Base-by-base conservation (phyloP, 192 early-diverging fungal species). In the Rhizoclosmatium sp. region DNA sequence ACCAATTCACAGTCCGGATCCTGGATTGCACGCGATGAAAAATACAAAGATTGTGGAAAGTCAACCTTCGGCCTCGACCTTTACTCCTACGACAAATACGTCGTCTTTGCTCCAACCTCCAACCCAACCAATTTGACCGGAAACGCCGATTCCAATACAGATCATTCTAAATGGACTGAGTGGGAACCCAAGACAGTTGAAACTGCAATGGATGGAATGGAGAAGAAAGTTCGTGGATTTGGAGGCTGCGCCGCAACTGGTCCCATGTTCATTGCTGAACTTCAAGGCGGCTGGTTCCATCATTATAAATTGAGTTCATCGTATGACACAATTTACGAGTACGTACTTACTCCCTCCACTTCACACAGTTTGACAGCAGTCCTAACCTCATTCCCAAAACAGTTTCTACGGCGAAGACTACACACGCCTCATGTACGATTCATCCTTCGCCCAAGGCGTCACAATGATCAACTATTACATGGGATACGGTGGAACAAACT, bases 31-130 rank as follows among this genome's bases (percentile, higher is more conserved):
- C 76, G 82, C 46, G 78, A 81, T 2, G 81, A 86, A 47, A 47
- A 4, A 3, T 12, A 81, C 41, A 48, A 54, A 21, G 5, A 51
- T 12, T 49, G 46, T 49, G 83, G 83, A 19, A 88, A 85, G 48
- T 80, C 79, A 23, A 40, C 74, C 10, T 94, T 94, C 85, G 93
- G 93, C 3, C 78, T 94, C 40, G 93, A 94, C 82, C 82, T 92
- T n/a, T 94, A 94, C 81, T 91, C 92, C 10, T 94, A 90, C 81
- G 92, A 93, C 84, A 94, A 94, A 82, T 94, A 94, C 81, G 84
- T 92, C 49, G 87, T 82, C 10, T 86, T 86, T 66, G 49, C 62
- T 16, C 85, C 85, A 40, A 80, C 75, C 1, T 59, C 46, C 9
- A 39, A 69, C 9, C 85, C 85, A 1, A 76, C 77, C 23, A 79